Evolutionary conservation across 2,329 filamentous ascomycete genomes (phyloP).

Genomic region (Ophiostoma ulmi): DNA sequence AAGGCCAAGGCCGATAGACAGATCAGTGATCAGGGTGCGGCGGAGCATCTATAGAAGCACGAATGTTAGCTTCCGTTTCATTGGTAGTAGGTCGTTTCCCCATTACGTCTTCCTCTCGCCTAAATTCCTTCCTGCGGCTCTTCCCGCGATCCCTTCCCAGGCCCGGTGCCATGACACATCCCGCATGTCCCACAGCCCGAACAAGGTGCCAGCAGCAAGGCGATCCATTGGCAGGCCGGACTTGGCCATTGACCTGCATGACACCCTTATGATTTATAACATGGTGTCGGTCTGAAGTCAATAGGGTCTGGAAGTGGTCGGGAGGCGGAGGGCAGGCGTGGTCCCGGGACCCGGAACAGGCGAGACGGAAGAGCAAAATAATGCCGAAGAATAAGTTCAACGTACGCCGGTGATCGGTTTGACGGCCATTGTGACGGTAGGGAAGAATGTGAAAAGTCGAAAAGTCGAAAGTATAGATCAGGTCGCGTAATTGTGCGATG

Average conservation of each 20-base stretch:
- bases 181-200: background rate
- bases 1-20: slow-evolving; percentile 50
- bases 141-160: background rate
- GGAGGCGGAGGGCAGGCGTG: background rate
- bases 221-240: background rate
- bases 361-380: background rate
- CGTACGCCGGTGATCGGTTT: slow-evolving; percentile 57
- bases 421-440: slow-evolving; percentile 46
- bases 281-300: background rate
- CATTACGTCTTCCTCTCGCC: background rate
- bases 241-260: background rate
- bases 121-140: too few relatives aligned
- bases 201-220: background rate
- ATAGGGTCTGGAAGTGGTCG: background rate
- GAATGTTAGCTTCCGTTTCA: slow-evolving; percentile 18
- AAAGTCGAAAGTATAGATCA: background rate
- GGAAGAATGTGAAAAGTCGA: background rate
- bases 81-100: background rate
- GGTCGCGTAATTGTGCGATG: slow-evolving; percentile 13
- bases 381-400: slow-evolving; percentile 28
- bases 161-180: background rate
- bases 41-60: slow-evolving; percentile 50
- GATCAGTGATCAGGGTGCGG: slow-evolving; percentile 53
- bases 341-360: background rate
- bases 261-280: background rate